Percentiles rank a stretch among this genome's conserved stretches.
Conservation (phyloP, 495 filamentous ascomycete genomes). For the Neurospora pannonica region DNA sequence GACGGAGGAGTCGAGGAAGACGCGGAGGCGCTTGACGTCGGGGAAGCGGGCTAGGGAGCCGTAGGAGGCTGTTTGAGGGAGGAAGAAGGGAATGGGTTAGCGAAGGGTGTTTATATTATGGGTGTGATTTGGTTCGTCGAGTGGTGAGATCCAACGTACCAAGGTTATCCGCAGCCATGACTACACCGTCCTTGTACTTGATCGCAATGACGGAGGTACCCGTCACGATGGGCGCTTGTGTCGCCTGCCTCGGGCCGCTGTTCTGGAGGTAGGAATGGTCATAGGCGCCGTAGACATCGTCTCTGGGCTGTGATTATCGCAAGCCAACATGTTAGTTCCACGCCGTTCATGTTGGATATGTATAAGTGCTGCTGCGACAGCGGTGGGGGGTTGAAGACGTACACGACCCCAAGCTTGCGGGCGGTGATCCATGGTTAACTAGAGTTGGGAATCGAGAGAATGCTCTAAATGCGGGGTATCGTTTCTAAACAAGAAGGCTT, state of each 20-base stretch:
- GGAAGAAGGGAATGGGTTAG: not conserved
- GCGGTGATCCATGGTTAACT: conserved; percentile 72
- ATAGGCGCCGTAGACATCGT: conserved; percentile 93
- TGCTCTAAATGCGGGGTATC: conserved; percentile 1
- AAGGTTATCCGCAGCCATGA: conserved; percentile 93
- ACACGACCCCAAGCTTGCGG: conserved; percentile 96
- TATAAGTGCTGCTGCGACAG: not conserved
- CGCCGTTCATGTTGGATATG: not conserved
- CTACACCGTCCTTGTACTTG: conserved; percentile 93
- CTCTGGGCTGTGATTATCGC: conserved; percentile 57
- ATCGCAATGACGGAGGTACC: conserved; percentile 90
- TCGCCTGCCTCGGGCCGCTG: conserved; percentile 66
- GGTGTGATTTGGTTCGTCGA: not conserved
- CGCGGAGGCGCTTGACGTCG: conserved; percentile 80
- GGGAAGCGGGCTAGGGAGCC: conserved; percentile 95
- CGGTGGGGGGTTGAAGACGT: conserved; percentile 25
- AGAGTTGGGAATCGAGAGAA: conserved; percentile 3
- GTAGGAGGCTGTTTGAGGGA: conserved; percentile 64
- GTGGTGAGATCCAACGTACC: conserved; percentile 41
- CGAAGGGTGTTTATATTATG: not conserved
- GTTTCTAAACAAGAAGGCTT: not conserved
- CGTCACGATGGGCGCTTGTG: conserved; percentile 84
- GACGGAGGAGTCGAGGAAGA: conserved; percentile 68
- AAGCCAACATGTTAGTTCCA: conserved; percentile 1
- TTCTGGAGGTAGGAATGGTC: conserved; percentile 70